Conservation (phyloP, 1,284 basidiomycete species). For the Naganishia sp. region DNA sequence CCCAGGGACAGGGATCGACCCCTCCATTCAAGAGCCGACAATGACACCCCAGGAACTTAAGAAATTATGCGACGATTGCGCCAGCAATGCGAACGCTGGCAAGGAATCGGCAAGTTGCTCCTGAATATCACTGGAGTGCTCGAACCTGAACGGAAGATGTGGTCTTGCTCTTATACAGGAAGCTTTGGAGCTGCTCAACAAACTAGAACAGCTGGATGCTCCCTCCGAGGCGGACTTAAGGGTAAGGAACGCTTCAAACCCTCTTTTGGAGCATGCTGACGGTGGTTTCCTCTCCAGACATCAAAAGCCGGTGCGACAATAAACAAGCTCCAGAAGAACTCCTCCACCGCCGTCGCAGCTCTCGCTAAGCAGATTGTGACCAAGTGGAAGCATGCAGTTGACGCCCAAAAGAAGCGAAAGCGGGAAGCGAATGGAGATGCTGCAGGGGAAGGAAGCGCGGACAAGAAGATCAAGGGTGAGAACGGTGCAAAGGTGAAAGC, state of each 20-base stretch:
- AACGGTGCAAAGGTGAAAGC: constrained; percentile 12
- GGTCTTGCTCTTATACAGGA: constrained; percentile 7
- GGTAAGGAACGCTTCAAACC: neutral
- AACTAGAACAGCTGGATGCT: constrained; percentile 14
- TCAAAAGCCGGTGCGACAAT: constrained; percentile 35
- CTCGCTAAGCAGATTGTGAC: constrained; percentile 31
- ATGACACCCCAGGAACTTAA: constrained; percentile 26
- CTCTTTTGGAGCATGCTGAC: neutral
- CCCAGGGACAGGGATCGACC: neutral
- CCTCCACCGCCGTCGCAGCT: constrained; percentile 19
- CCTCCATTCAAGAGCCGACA: neutral
- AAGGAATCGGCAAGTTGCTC: constrained; percentile 13
- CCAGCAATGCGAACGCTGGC: constrained; percentile 10
- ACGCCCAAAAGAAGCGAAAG: constrained; percentile 34
- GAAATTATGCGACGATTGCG: constrained; percentile 26
- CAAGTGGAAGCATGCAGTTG: constrained; percentile 34
- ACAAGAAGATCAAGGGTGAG: constrained; percentile 33
- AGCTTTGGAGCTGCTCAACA: constrained; percentile 26
- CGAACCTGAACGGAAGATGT: neutral
- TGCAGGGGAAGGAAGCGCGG: constrained; percentile 11
- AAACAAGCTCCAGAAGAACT: constrained; percentile 33
- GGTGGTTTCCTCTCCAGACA: constrained; percentile 3
- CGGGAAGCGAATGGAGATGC: constrained; percentile 26
- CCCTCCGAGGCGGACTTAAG: constrained; percentile 27
- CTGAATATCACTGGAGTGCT: too few relatives aligned